A percentile compares a stretch with the other conserved stretches of the same genome.
phyloP scores from a whole-genome alignment of 148 eudicot genomes.

The Chenopodium formosanum region DNA sequence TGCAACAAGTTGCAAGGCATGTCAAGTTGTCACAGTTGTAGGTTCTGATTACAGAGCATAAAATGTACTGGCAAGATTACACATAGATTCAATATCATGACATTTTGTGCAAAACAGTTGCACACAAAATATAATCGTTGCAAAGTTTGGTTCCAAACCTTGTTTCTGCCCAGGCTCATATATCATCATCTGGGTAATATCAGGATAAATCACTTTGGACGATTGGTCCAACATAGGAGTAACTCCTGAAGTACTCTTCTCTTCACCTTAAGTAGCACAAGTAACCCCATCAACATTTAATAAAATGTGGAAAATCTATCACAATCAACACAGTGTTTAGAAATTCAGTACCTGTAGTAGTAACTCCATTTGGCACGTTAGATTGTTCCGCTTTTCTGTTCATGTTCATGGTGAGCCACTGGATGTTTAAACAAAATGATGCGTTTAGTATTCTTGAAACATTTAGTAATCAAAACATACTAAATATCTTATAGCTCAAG shows the following conservation, averaged over 20 bases:
- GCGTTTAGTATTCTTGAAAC: conserved; percentile 7
- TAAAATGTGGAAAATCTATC: neutral
- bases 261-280: conserved; percentile 38
- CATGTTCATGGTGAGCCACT: conserved; percentile 83
- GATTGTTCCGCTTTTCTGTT: conserved; percentile 66
- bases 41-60: too few relatives aligned
- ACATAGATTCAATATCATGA: neutral
- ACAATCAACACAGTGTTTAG: neutral
- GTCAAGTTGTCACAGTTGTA: too few relatives aligned
- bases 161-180: conserved; percentile 73
- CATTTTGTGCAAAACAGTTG: neutral
- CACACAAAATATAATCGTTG: neutral
- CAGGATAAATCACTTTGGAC: conserved; percentile 65
- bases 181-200: conserved; percentile 68
- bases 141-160: conserved; percentile 43
- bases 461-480: conserved; percentile 3
- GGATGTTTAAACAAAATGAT: conserved; percentile 19
- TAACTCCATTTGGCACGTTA: conserved; percentile 47
- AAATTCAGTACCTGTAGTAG: conserved; percentile 39
- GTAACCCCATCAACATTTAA: conserved; percentile 4
- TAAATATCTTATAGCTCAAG: neutral
- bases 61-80: neutral
- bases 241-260: conserved; percentile 50
- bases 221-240: conserved; percentile 37
- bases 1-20: too few relatives aligned